These are phyloP conservation scores for Selaginella moellendorffii DNA, from an alignment of 75 land plant species.

Conservation along the genomic window DNA sequence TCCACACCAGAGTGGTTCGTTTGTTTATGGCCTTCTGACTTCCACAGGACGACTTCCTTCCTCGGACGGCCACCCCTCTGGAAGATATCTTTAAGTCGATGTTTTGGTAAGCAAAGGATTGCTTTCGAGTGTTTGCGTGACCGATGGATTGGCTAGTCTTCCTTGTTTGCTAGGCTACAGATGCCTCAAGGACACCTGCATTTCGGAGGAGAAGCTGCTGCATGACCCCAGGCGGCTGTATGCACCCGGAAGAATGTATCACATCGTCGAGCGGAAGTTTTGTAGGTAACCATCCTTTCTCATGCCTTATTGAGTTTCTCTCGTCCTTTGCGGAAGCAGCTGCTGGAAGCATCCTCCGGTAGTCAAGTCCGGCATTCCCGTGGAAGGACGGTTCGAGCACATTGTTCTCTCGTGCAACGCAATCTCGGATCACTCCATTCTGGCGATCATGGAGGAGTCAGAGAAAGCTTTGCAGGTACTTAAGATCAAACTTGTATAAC, in stretches of 20 bases:
- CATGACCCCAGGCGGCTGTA: neutral
- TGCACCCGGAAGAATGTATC: neutral
- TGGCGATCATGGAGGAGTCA: constrained; percentile 53
- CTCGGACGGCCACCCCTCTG: constrained; percentile 7
- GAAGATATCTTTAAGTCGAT: constrained; percentile 1
- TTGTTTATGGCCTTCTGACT: neutral
- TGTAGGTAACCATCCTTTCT: neutral
- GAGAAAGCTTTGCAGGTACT: constrained; percentile 49
- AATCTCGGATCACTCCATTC: constrained; percentile 52
- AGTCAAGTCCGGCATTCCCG: constrained; percentile 57
- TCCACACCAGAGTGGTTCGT: neutral
- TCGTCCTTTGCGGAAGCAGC: constrained; percentile 15
- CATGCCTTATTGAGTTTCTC: neutral
- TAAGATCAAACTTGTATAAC: neutral
- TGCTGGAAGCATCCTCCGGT: constrained; percentile 22
- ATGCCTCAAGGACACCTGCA: neutral
- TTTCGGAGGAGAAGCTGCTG: neutral
- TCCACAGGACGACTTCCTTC: constrained; percentile 4
- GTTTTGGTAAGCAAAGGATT: neutral
- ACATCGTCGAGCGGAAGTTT: neutral
- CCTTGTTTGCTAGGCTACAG: neutral
- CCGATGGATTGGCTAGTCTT: constrained; percentile 10
- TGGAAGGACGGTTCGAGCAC: constrained; percentile 67
- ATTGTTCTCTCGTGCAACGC: constrained; percentile 64
- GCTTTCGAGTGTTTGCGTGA: neutral